These are phyloP conservation scores for Cercophora samala DNA, from an alignment of 495 filamentous ascomycete species.

Conservation along the genomic window DNA sequence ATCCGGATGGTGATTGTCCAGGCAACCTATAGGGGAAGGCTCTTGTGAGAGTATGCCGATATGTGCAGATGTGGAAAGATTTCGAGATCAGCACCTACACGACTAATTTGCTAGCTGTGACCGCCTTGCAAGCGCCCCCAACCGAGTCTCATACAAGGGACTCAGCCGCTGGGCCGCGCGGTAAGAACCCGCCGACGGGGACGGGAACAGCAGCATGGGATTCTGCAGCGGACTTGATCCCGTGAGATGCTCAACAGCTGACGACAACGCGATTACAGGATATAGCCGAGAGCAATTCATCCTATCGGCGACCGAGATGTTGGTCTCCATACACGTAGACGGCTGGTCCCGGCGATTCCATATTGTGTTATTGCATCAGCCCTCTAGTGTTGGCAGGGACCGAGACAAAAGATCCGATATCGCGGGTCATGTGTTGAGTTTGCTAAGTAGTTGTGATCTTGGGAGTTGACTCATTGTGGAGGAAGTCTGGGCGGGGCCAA, in stretches of 20 bases:
- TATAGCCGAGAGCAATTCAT: background rate
- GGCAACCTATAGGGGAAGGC: background rate
- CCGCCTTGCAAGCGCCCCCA: background rate
- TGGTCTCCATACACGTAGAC: background rate
- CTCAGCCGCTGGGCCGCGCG: constrained; percentile 10
- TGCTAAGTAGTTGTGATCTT: background rate
- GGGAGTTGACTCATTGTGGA: constrained; percentile 20
- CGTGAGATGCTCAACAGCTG: constrained; percentile 1
- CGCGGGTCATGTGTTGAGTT: background rate
- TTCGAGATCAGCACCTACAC: background rate
- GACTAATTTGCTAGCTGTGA: background rate
- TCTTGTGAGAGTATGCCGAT: background rate
- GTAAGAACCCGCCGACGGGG: background rate
- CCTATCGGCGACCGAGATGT: background rate
- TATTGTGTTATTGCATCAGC: background rate
- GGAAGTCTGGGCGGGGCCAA: constrained; percentile 11
- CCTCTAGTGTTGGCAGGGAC: background rate
- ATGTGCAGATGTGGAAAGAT: background rate
- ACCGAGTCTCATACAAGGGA: background rate
- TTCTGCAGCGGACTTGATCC: constrained; percentile 1
- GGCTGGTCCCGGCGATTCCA: background rate
- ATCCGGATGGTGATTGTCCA: background rate
- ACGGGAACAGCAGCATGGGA: background rate
- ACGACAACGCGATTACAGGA: background rate
- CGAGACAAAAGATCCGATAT: constrained; percentile 8